Evolutionary conservation across 225 moss, liverwort and hornwort genomes (phyloP), one percentile per base, ranked within the genome.

Genomic region (Physcomitrium patens): DNA sequence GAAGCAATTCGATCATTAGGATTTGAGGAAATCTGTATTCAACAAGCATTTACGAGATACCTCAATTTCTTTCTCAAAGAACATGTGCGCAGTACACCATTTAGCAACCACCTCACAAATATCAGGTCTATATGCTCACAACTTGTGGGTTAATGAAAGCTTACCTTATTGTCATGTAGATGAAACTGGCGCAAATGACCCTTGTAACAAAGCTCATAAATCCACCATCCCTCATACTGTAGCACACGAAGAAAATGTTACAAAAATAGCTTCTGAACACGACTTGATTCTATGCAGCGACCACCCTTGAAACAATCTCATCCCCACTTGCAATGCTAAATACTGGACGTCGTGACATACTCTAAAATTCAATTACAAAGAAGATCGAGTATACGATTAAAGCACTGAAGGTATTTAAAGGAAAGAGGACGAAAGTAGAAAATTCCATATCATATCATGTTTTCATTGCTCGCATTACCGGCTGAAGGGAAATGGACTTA

Each of bases 171-270:
- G 72, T 78, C 81, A 74, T 81, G 82, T 61, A 85, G 76, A 87
- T 94, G 97, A 71, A 89, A 94, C 71, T 99, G 94, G 61, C 86
- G 86, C 76, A 94, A 62, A 8, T 85, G 88, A 51, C 78, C 82
- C 73, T 91, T 90, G 80, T 86, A 93, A 68, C 93, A 99, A 26
- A 99, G 81, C 76, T 80, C 89, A 69, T 99, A 99, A 70, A 77
- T 85, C 97, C 97, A 99, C 97, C 97, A 99, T 69, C 90, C 94
- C 82, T 99, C 97, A 28, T 75, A 75, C 96, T 96, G 91, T 76
- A 77, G 46, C 42, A 72, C 58, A 79, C 17, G 49, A 65, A 50
- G 43, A 69, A 23, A 13, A 73, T 52, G 18, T 48, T 65, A n/a
- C 54, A 66, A 70, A 70, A 8, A 66, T 67, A 47, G 48, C 50